A percentile compares a stretch with the other conserved stretches of the same genome.
Conservation (phyloP, 1,139 yeast species). For the Yamadazyma siamensis region DNA sequence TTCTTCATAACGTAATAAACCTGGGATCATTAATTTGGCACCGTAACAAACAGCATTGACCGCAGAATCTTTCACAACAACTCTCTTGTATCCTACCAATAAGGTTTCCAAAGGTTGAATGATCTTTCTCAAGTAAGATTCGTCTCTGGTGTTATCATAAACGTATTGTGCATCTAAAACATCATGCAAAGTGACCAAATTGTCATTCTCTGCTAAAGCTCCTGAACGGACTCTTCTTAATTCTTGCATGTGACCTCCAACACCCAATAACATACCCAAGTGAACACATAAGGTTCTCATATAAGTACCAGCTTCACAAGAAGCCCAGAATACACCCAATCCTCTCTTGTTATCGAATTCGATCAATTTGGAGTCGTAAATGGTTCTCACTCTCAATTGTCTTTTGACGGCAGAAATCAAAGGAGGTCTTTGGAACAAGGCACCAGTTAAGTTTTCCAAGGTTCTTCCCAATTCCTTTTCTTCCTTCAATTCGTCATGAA, state of each 20-base stretch:
- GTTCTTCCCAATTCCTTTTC: slow-evolving; percentile 87
- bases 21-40: slow-evolving; percentile 98
- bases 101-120: slow-evolving; percentile 94
- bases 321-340: slow-evolving; percentile 98
- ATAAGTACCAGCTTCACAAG: slow-evolving; percentile 99
- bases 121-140: slow-evolving; percentile 88
- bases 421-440: slow-evolving; percentile 98
- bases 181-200: slow-evolving; percentile 93
- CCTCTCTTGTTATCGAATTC: slow-evolving; percentile 97
- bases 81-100: slow-evolving; percentile 91
- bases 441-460: slow-evolving; percentile 95
- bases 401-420: slow-evolving; percentile 98
- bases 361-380: slow-evolving; percentile 90
- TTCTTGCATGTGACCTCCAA: slow-evolving; percentile 99
- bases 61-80: slow-evolving; percentile 97
- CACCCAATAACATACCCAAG: slow-evolving; percentile 95
- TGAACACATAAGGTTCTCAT: slow-evolving; percentile 99
- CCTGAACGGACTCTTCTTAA: slow-evolving; percentile 98
- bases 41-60: slow-evolving; percentile 99
- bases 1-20: slow-evolving; percentile 94
- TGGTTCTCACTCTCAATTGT: slow-evolving; percentile 97
- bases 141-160: slow-evolving; percentile 96
- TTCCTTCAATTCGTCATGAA: slow-evolving; percentile 89
- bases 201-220: slow-evolving; percentile 86
- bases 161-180: slow-evolving; percentile 97